These are phyloP conservation scores for Chaetoscypha palmicola DNA, from an alignment of 2,329 filamentous ascomycete species.

Conservation along the genomic window DNA sequence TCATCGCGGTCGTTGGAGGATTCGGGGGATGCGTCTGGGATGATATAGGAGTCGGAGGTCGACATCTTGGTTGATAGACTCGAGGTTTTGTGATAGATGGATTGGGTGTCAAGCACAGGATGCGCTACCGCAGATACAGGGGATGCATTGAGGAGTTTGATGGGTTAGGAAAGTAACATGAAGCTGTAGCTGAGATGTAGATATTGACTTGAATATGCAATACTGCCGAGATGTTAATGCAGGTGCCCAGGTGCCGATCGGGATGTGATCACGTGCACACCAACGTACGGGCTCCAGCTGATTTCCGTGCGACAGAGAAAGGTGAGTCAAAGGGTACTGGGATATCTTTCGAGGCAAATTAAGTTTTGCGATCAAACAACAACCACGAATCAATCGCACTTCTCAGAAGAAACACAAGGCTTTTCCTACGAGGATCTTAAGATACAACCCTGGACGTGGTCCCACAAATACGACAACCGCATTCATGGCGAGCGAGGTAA, in stretches of 20 bases:
- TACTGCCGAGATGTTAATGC: background rate
- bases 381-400: background rate
- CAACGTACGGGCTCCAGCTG: background rate
- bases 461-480: conserved; percentile 28
- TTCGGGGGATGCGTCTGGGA: conserved; percentile 37
- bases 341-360: no score
- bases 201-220: background rate
- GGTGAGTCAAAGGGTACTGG: background rate
- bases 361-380: no score
- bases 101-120: background rate
- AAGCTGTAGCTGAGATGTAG: background rate
- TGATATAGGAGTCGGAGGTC: conserved; percentile 26
- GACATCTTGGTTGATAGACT: conserved; percentile 22
- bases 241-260: no score
- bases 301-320: no score
- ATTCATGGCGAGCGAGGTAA: conserved; percentile 45
- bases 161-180: background rate
- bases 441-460: background rate
- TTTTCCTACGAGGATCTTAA: no score
- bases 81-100: background rate
- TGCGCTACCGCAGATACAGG: conserved; percentile 24
- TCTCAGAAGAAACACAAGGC: no score
- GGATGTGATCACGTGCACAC: background rate
- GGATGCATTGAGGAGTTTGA: conserved; percentile 22
- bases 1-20: conserved; percentile 52